Conservation (phyloP, 2,329 filamentous ascomycete species). For the Neopestalotiopsis sp. region DNA sequence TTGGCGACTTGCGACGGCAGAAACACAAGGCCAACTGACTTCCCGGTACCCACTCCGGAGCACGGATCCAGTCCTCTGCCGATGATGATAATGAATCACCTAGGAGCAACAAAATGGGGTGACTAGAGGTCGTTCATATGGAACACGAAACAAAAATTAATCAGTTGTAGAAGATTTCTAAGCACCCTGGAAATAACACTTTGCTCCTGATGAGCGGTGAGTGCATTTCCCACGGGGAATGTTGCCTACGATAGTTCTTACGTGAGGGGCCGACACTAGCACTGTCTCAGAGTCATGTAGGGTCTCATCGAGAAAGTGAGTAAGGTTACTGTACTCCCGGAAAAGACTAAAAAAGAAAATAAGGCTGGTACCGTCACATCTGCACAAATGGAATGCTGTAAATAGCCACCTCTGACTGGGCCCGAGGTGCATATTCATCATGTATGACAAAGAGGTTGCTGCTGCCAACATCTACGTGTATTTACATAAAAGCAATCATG, state of each 20-base stretch:
- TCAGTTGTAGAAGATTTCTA: not conserved
- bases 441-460: slow-evolving; percentile 1
- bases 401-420: not conserved
- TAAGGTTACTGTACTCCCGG: not conserved
- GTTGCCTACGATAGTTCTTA: not conserved
- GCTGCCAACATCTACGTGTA: not conserved
- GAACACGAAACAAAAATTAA: too few species aligned
- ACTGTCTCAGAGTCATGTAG: not conserved
- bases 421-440: not conserved
- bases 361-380: not conserved
- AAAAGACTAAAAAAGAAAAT: not conserved
- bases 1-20: too few species aligned
- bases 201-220: not conserved
- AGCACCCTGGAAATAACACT: not conserved
- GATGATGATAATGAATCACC: too few species aligned
- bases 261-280: not conserved
- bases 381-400: not conserved
- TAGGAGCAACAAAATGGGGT: too few species aligned
- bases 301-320: not conserved
- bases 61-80: too few species aligned
- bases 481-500: not conserved
- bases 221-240: not conserved
- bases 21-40: too few species aligned
- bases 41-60: too few species aligned
- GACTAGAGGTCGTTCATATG: too few species aligned